Evolutionary conservation across 331 rosid species (phyloP).

Genomic region (Dryas integrifolia): DNA sequence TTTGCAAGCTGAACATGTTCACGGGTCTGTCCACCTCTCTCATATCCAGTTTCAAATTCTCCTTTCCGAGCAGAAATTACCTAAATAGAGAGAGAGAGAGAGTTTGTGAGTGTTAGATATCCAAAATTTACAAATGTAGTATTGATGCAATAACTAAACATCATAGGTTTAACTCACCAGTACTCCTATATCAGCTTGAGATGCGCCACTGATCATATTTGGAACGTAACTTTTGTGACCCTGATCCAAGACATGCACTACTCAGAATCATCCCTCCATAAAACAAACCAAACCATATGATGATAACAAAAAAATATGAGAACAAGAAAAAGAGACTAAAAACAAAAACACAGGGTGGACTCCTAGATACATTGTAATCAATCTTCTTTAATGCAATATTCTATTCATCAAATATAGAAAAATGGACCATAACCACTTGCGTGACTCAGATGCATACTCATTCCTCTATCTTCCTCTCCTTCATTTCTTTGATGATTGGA

Average conservation of each 20-base stretch:
- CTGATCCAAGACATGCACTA: slow-evolving; percentile 40
- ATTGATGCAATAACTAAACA: slow-evolving; percentile 4
- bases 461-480: not conserved
- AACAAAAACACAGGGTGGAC: not conserved
- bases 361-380: not conserved
- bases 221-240: slow-evolving; percentile 98
- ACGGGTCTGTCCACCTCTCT: slow-evolving; percentile 98
- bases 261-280: slow-evolving; percentile 11
- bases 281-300: slow-evolving; percentile 11
- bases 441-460: not conserved
- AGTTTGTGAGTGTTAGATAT: not conserved
- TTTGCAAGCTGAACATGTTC: slow-evolving; percentile 94
- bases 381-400: not conserved
- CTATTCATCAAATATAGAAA: not conserved
- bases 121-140: slow-evolving; percentile 3
- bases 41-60: slow-evolving; percentile 95
- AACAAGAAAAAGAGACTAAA: not conserved
- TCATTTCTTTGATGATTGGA: not conserved
- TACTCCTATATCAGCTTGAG: slow-evolving; percentile 98
- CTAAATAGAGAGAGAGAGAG: slow-evolving; percentile 29
- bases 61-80: slow-evolving; percentile 97
- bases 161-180: slow-evolving; percentile 55
- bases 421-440: not conserved
- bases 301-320: not conserved
- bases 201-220: slow-evolving; percentile 96